A percentile compares a stretch with the other conserved stretches of the same genome.
These are phyloP conservation scores for Phascolomyces articulosus DNA, from an alignment of 371 early-diverging fungal genomes.

Conservation along the genomic window DNA sequence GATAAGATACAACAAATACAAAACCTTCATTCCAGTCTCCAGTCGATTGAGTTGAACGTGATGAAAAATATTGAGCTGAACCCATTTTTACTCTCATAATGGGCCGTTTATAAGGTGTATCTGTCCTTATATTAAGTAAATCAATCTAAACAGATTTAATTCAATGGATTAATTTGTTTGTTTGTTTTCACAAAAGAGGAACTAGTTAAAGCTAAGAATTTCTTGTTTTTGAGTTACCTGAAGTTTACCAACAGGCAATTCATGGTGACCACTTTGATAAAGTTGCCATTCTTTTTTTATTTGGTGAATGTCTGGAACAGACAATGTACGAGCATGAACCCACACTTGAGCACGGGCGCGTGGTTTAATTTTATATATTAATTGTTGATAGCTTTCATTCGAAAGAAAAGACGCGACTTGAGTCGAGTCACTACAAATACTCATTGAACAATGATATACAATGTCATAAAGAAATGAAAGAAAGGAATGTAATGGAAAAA, in stretches of 20 bases:
- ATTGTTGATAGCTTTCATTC: not conserved
- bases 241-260: constrained; percentile 21
- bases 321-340: constrained; percentile 21
- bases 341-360: constrained; percentile 16
- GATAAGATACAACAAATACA: constrained; percentile 42
- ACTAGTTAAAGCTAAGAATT: not conserved
- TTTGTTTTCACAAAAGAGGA: not conserved
- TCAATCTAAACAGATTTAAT: constrained; percentile 30
- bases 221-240: no score
- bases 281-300: constrained; percentile 40
- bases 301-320: constrained; percentile 42
- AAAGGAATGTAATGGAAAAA: not conserved
- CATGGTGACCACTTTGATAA: constrained; percentile 21
- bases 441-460: not conserved
- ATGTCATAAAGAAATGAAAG: not conserved
- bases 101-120: constrained; percentile 35
- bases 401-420: constrained; percentile 4
- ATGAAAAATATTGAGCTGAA: constrained; percentile 44
- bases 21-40: constrained; percentile 58
- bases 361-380: constrained; percentile 6
- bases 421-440: not conserved
- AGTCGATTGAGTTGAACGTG: constrained; percentile 30
- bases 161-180: not conserved
- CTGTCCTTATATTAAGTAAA: constrained; percentile 46
- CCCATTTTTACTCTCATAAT: constrained; percentile 50